These are phyloP conservation scores for Naganishia sp. DNA, from an alignment of 1,284 basidiomycete species.

Conservation along the genomic window DNA sequence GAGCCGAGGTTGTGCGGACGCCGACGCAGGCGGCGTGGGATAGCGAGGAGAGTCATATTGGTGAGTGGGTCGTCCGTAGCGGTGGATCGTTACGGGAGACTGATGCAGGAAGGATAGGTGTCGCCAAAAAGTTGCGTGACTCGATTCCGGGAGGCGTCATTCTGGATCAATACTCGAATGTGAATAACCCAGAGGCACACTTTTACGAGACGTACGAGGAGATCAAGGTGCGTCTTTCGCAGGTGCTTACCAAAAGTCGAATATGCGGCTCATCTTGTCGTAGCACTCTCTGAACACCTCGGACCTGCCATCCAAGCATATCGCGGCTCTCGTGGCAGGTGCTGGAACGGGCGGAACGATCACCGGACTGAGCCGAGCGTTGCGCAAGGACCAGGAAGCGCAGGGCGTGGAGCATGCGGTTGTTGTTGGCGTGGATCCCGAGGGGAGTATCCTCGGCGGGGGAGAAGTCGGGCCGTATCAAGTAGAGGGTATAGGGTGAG, in stretches of 20 bases:
- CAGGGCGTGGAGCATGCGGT: conserved; percentile 42
- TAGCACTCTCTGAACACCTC: conserved; percentile 49
- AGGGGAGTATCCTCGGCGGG: conserved; percentile 77
- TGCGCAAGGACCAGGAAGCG: conserved; percentile 62
- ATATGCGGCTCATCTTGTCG: conserved; percentile 58
- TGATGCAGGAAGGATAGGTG: conserved; percentile 59
- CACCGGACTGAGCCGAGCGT: conserved; percentile 77
- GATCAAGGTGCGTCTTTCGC: conserved; percentile 63
- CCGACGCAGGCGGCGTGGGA: conserved; percentile 80
- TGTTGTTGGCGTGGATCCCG: conserved; percentile 88
- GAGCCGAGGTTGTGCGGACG: conserved; percentile 90
- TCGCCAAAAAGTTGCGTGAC: conserved; percentile 73
- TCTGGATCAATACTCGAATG: conserved; percentile 78
- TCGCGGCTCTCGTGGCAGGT: conserved; percentile 82
- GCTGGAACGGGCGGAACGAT: conserved; percentile 95
- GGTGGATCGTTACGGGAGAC: neutral
- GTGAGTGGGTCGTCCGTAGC: conserved; percentile 7
- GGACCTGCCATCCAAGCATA: conserved; percentile 57
- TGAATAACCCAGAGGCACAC: conserved; percentile 83
- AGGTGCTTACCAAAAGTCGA: neutral
- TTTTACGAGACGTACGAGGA: conserved; percentile 84
- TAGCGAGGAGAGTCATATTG: conserved; percentile 33
- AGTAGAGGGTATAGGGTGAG: conserved; percentile 84
- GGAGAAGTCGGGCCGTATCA: conserved; percentile 68
- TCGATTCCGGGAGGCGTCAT: conserved; percentile 85